Conservation (phyloP, 129 eudicot species). For the Lactuca sativa region DNA sequence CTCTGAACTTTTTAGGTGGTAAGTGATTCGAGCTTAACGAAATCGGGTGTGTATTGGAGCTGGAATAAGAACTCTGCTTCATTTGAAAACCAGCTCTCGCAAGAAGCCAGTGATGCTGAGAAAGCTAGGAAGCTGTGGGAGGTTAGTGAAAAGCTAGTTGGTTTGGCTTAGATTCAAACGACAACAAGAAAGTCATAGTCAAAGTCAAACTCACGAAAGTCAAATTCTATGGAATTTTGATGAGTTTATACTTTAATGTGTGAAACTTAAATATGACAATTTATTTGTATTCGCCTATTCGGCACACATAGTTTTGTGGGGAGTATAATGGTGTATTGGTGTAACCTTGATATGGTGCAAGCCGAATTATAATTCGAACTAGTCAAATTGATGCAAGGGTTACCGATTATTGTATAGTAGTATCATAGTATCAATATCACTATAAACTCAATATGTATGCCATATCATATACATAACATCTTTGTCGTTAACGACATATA, state of each 20-base stretch:
- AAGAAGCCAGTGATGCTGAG: conserved; percentile 93
- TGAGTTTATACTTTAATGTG: conserved; percentile 23
- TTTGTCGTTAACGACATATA: too few species aligned
- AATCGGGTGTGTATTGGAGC: conserved; percentile 98
- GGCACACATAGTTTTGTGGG: background rate
- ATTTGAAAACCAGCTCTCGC: conserved; percentile 85
- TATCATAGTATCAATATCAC: too few species aligned
- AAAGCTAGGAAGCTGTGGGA: conserved; percentile 94
- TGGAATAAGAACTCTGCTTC: conserved; percentile 93
- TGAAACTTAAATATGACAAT: conserved; percentile 19
- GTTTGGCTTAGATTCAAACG: conserved; percentile 52
- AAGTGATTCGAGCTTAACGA: conserved; percentile 69
- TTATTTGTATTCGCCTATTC: conserved; percentile 2
- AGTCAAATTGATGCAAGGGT: background rate
- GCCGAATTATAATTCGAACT: background rate
- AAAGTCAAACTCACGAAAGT: conserved; percentile 19
- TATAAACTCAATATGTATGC: too few species aligned
- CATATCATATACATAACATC: too few species aligned
- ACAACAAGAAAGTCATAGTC: background rate
- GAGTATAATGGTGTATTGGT: background rate
- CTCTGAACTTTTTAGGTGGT: conserved; percentile 53
- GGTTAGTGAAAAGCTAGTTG: conserved; percentile 92
- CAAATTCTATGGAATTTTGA: conserved; percentile 2
- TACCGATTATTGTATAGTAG: too few species aligned
- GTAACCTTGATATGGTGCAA: too few species aligned